Conservation (phyloP, 306 rosid genomes). For the Pterocarpus macrocarpus region DNA sequence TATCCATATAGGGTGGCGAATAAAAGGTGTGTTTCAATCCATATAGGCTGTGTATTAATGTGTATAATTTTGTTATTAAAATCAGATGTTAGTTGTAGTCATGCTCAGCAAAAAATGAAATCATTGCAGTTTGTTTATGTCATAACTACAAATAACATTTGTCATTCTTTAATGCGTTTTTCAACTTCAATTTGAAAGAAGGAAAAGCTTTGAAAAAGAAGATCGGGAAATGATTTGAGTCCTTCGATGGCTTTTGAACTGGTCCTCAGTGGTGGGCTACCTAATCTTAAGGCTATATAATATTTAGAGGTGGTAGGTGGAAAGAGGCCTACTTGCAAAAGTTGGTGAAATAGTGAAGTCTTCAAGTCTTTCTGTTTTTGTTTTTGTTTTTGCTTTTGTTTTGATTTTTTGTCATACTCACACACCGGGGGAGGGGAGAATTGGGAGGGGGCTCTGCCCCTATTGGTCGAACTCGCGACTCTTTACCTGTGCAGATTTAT, state of each 20-base stretch:
- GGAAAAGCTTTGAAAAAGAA: constrained; percentile 20
- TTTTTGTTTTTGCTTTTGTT: not conserved
- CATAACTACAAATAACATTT: no score
- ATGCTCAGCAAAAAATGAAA: not conserved
- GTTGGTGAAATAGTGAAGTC: constrained; percentile 35
- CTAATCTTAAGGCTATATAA: constrained; percentile 9
- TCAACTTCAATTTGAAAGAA: not conserved
- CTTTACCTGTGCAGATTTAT: no score
- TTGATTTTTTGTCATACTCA: no score
- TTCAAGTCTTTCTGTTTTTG: constrained; percentile 18
- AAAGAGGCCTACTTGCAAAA: constrained; percentile 27
- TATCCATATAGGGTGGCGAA: no score
- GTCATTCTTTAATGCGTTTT: not conserved
- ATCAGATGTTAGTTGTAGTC: constrained; percentile 10
- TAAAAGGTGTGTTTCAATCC: no score
- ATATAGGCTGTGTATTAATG: no score
- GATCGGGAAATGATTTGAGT: not conserved
- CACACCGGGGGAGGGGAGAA: no score
- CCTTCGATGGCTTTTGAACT: constrained; percentile 26
- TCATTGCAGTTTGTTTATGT: no score
- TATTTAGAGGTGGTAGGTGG: constrained; percentile 45
- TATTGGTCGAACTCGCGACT: no score
- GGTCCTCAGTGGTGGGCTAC: constrained; percentile 55
- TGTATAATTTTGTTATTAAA: constrained; percentile 1
- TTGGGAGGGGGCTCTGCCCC: no score